Base-by-base conservation (phyloP, 352 stramenopile genomes). In the Globisporangium parvum region DNA sequence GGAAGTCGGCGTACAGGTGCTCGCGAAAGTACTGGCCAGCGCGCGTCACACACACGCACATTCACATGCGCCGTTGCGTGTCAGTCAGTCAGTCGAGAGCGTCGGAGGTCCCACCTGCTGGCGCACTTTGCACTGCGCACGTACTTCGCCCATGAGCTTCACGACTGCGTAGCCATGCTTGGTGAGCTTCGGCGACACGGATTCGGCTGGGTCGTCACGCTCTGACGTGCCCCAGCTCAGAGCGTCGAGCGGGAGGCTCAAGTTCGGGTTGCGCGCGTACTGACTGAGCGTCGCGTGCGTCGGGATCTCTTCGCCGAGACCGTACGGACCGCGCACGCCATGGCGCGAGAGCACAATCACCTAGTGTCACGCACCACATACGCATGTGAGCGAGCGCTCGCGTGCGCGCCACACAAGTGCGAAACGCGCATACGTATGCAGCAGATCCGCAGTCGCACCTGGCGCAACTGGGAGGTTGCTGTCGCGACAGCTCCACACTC, bases 131-230 rank as follows among this genome's bases (percentile, higher is more conserved):
- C 26, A 28, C 26, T 8, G 11, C 6, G 10, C 31, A 37, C 33
- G 17, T 37, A 85, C 80, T 58, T 86, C 60, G 35, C 80, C 80
- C 80, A 91, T 91, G 40, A 59, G 63, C 57, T 88, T 60, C 2
- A 91, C 60, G 23, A 88, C 66, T 23, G 68, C 57, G 53, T 75
- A 85, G 48, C 80, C 80, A 67, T 91, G 80, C 51, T 83, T 84
- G 10, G 80, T 91, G 59, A 91, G 72, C 56, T 91, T 91, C n/a
- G 80, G 80, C 8, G 77, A 81, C 54, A 91, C 80, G 55, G 73
- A 60, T 59, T 88, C 78, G 3, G 42, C 61, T 44, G 74, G 74
- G 57, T 91, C 77, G 56, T 87, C 73, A 10, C 61, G 75, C 63
- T 88, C 74, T 2, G 72, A 85, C 17, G 80, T 91, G 23, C 80